A percentile compares a stretch with the other conserved stretches of the same genome.
phyloP scores from a whole-genome alignment of 31 red algal species.

The Odonthalia washingtoniensis region DNA sequence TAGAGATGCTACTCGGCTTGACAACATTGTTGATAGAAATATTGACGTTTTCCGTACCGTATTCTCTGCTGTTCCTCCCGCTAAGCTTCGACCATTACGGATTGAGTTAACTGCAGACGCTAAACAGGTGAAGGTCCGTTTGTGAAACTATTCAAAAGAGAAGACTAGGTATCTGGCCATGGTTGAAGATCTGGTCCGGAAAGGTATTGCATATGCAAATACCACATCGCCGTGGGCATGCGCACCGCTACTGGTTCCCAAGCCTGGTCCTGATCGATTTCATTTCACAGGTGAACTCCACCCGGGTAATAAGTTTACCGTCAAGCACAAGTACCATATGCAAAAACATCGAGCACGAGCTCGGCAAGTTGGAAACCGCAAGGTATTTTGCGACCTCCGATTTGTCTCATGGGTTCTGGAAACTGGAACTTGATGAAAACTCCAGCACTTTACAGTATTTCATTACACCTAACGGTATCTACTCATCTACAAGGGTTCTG shows the following conservation, averaged over 20 bases:
- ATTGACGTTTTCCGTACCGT: constrained; percentile 8
- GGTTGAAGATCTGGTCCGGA: not conserved
- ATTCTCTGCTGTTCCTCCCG: constrained; percentile 1
- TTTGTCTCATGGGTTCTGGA: constrained; percentile 34
- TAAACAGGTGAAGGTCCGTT: not conserved
- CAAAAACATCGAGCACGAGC: constrained; percentile 1
- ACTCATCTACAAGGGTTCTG: constrained; percentile 22
- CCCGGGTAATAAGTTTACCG: not conserved
- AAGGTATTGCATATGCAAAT: not conserved
- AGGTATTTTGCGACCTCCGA: constrained; percentile 25
- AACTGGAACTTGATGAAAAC: constrained; percentile 1
- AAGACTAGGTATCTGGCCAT: not conserved
- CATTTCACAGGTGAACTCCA: constrained; percentile 13
- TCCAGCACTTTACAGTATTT: constrained; percentile 23
- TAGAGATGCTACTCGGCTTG: not conserved
- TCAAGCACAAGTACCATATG: constrained; percentile 1
- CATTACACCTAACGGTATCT: constrained; percentile 30
- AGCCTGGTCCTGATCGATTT: not conserved
- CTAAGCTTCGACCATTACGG: constrained; percentile 13
- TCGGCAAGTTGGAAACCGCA: not conserved
- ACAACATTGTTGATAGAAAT: not conserved
- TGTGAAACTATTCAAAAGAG: not conserved
- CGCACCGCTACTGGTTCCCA: constrained; percentile 18
- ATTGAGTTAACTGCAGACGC: constrained; percentile 28
- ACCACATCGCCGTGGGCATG: not conserved